Evolutionary conservation across 1,284 basidiomycete species (phyloP).

Genomic region (Sanghuangporus sanghuang): DNA sequence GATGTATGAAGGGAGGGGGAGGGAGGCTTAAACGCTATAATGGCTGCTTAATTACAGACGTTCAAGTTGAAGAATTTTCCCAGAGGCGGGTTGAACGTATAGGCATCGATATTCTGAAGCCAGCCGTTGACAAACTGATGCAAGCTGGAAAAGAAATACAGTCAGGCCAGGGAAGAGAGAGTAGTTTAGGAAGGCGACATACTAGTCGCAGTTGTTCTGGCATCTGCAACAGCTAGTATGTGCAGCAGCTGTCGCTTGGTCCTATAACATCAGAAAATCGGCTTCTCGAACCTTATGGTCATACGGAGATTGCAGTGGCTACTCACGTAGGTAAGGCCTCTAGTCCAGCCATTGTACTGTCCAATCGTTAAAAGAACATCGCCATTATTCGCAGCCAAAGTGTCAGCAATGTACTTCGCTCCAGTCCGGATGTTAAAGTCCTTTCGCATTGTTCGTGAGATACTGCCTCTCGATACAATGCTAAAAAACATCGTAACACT

Average conservation of each 20-base stretch:
- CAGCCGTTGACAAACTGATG: conserved; percentile 79
- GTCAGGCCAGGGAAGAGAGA: conserved; percentile 22
- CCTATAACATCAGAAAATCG: conserved; percentile 28
- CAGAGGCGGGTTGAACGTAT: conserved; percentile 38
- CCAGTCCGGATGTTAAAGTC: conserved; percentile 66
- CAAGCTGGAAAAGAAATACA: conserved; percentile 44
- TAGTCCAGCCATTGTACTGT: conserved; percentile 75
- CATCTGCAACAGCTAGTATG: conserved; percentile 55
- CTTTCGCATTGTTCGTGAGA: conserved; percentile 29
- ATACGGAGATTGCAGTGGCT: background rate
- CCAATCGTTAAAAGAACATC: conserved; percentile 64
- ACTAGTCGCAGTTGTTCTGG: conserved; percentile 81
- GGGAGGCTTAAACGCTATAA: background rate
- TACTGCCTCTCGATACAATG: background rate
- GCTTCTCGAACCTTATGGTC: background rate
- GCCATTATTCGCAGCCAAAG: conserved; percentile 48
- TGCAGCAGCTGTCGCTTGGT: conserved; percentile 54
- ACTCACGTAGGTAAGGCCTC: conserved; percentile 56
- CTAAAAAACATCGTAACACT: conserved; percentile 23
- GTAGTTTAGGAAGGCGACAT: conserved; percentile 25
- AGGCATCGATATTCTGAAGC: conserved; percentile 60
- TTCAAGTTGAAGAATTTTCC: conserved; percentile 71
- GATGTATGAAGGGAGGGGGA: background rate
- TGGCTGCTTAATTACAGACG: conserved; percentile 29
- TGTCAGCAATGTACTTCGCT: conserved; percentile 52